Evolutionary conservation across 179 eudicot species (phyloP), one percentile per base, ranked within the genome.

Genomic region (Drosera spatulata): DNA sequence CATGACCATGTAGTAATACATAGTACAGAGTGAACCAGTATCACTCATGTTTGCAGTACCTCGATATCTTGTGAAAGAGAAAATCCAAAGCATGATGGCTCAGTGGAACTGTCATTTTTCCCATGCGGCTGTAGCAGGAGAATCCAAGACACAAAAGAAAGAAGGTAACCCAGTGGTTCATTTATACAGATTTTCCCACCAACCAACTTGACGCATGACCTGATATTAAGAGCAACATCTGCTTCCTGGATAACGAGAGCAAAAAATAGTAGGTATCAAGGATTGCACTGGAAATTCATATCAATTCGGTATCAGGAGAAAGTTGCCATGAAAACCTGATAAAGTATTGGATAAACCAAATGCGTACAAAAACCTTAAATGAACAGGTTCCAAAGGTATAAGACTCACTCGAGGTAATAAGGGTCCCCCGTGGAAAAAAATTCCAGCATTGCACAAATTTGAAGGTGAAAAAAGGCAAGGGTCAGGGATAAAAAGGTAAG

Each of bases 141-240:
- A 69, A 81, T 71, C 83, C 81, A 78, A 44, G 79, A 81, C 66
- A 81, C 66, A 62, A 83, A 81, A 60, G 82, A 81, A 43, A 81
- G 61, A 67, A 81, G 79, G 65, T 73, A 69, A 63, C 79, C 86
- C 15, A 81, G 60, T 41, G 86, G 86, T 58, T 81, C 86, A 55
- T 63, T 70, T 42, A 71, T 63, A 42, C 59, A 61, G 59, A 71
- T 52, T 69, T 66, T 73, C 13, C 73, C 86, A 62, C 45, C 68
- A 49, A 73, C 78, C 61, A 62, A 54, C 67, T 79, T 81, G 51
- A 76, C 61, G 56, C 86, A 81, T 7, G 67, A 71, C 62, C 41
- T 52, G 57, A 81, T 67, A 45, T 49, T 58, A 42, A 81, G 74
- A 51, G 52, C 77, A 66, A 71, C n/a, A 14, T 72, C 82, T 52